These are phyloP conservation scores for Globisporangium acanthophoron DNA, from an alignment of 352 stramenopile species.

Conservation along the genomic window DNA sequence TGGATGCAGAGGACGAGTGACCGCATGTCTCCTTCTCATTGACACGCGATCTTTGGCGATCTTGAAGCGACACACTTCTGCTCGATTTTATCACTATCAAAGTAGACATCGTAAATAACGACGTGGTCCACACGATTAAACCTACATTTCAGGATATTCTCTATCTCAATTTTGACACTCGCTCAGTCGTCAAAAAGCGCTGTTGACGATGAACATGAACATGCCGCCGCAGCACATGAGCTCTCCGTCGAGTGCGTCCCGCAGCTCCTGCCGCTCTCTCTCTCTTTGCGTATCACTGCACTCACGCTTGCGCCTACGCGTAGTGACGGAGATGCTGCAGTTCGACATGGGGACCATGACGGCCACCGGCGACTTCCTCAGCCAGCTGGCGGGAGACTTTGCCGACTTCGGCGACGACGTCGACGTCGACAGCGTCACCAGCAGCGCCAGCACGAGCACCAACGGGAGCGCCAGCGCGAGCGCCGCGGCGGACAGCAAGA, in stretches of 20 bases:
- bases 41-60: neutral
- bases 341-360: conserved; percentile 48
- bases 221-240: neutral
- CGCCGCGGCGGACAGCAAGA: conserved; percentile 38
- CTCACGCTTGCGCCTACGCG: neutral
- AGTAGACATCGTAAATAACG: neutral
- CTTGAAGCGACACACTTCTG: neutral
- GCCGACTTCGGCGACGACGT: neutral
- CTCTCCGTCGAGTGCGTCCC: neutral
- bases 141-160: too few relatives aligned
- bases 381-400: conserved; percentile 42
- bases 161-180: neutral
- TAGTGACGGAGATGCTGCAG: conserved; percentile 50
- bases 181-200: neutral
- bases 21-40: neutral
- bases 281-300: neutral
- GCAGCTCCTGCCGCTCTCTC: neutral
- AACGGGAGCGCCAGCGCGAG: conserved; percentile 9
- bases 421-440: neutral
- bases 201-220: neutral
- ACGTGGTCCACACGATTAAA: neutral
- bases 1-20: too few relatives aligned
- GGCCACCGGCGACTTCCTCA: conserved; percentile 41
- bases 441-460: neutral
- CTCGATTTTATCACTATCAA: too few relatives aligned